phyloP scores from a whole-genome alignment of 345 rosid genomes.

The Eucalyptus melliodora region DNA sequence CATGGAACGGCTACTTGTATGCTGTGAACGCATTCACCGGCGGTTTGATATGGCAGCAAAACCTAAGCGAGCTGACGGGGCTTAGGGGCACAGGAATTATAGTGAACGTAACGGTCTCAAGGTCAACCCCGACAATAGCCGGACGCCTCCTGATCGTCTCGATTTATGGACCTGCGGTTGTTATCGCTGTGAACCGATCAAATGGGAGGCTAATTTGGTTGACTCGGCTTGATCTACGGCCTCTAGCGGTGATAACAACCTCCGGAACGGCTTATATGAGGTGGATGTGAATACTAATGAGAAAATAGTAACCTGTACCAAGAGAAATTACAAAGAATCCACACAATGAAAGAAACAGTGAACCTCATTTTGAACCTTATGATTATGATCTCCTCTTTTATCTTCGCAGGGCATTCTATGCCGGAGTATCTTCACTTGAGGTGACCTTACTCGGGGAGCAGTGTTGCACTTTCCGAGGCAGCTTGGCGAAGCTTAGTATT shows the following conservation, averaged over 20 bases:
- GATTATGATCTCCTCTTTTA: neutral
- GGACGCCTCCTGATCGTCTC: constrained; percentile 13
- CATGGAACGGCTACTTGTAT: constrained; percentile 40
- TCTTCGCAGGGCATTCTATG: constrained; percentile 2
- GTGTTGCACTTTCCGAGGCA: constrained; percentile 39
- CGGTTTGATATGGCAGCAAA: constrained; percentile 28
- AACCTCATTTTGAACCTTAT: neutral
- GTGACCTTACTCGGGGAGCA: constrained; percentile 4
- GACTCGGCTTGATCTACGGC: constrained; percentile 15
- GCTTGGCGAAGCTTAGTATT: constrained; percentile 4
- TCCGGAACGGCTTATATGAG: constrained; percentile 30
- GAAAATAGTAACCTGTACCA: neutral
- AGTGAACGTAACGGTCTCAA: constrained; percentile 14
- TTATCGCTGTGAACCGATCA: constrained; percentile 15
- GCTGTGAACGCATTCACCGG: constrained; percentile 38
- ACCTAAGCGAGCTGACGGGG: constrained; percentile 22
- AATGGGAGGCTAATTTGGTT: constrained; percentile 25
- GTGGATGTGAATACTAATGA: neutral
- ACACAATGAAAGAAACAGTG: neutral
- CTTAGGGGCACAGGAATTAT: constrained; percentile 4
- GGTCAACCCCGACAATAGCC: constrained; percentile 33
- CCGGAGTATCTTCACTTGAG: constrained; percentile 32
- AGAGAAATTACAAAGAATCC: neutral
- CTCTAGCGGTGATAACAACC: constrained; percentile 15
- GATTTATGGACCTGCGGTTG: constrained; percentile 30